Evolutionary conservation across 2,329 filamentous ascomycete genomes (phyloP), one percentile per base, ranked within the genome.

Genomic region (Arthrobotrys conoides): DNA sequence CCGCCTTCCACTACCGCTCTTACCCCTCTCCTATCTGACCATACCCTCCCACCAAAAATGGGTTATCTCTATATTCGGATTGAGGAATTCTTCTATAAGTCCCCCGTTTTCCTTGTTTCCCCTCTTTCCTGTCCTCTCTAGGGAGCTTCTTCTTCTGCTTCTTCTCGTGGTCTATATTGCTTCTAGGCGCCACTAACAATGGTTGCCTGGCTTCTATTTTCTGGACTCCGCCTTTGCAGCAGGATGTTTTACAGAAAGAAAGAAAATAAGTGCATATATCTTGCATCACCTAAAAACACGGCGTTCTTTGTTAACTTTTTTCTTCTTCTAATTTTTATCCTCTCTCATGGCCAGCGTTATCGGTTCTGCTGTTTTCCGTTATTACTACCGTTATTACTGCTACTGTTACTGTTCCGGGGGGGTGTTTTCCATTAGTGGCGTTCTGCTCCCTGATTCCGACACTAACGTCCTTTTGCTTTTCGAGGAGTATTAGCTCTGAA

Each of bases 261-360:
- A 69, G 48, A 69, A 20, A 9, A n/a, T 6, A 61, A 68, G 57
- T 75, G 71, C 71, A 69, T 68, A 49, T 48, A 64, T 69, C 41
- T 24, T 75, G 71, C 71, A 75, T 75, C 20, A 64, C 27, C 27
- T 48, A 22, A 59, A 66, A 73, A 75, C 53, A 68, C 71, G 71
- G 71, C 71, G 71, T 75, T 75, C 57, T 61, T 44, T 18, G 3
- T 5, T 55, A 18, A 8, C 12, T 30, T 49, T 30, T 65, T 36
- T 49, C 36, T 5, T 6, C 18, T 18, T n/a, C n/a, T n/a, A n/a
- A 18, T 46, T 46, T 20, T 20, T 8, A 3, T 46, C 5, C 30
- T 65, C 41, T n/a, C 12, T 41, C 41, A 49, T 65, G 41, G 46
- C 18, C 49, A 65, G 41, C 46, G 61, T 65, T 68, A 33, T 69